These are phyloP conservation scores for Hypericum androsaemum DNA, from an alignment of 345 rosid species.

Conservation along the genomic window DNA sequence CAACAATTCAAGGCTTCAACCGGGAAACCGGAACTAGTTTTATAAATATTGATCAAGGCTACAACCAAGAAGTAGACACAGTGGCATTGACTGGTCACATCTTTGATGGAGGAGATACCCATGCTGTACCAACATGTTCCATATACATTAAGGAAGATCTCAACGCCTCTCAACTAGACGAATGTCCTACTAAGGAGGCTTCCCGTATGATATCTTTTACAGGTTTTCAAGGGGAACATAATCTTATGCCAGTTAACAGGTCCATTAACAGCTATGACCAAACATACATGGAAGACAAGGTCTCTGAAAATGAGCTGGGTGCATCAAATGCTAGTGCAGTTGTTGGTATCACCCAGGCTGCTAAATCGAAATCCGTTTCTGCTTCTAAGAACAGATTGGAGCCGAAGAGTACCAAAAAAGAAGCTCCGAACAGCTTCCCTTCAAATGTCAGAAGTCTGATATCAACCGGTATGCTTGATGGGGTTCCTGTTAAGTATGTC, in stretches of 20 bases:
- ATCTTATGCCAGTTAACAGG: slow-evolving; percentile 33
- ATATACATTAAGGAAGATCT: slow-evolving; percentile 31
- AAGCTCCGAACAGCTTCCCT: slow-evolving; percentile 85
- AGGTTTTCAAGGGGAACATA: slow-evolving; percentile 40
- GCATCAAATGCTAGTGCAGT: slow-evolving; percentile 24
- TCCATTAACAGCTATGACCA: slow-evolving; percentile 34
- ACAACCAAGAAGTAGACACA: slow-evolving; percentile 32
- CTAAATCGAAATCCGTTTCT: slow-evolving; percentile 41
- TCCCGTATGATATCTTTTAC: slow-evolving; percentile 52
- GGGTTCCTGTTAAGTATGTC: slow-evolving; percentile 78
- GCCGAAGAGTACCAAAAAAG: slow-evolving; percentile 48
- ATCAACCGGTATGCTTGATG: slow-evolving; percentile 90
- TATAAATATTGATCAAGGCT: slow-evolving; percentile 27
- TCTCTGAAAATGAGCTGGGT: slow-evolving; percentile 30
- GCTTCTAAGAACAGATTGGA: slow-evolving; percentile 47
- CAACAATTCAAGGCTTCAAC: slow-evolving; percentile 30
- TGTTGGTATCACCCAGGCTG: slow-evolving; percentile 19
- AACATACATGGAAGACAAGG: slow-evolving; percentile 35
- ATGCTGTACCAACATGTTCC: slow-evolving; percentile 18
- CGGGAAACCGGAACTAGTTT: slow-evolving; percentile 37
- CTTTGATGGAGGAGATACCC: slow-evolving; percentile 27
- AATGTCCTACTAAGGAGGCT: slow-evolving; percentile 41
- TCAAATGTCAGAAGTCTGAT: slow-evolving; percentile 86
- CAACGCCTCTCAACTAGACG: slow-evolving; percentile 19
- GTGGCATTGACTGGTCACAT: slow-evolving; percentile 37